A percentile compares a stretch with the other conserved stretches of the same genome.
Conservation (phyloP, 2,329 filamentous ascomycete genomes). For the Blastomyces emzantsi region DNA sequence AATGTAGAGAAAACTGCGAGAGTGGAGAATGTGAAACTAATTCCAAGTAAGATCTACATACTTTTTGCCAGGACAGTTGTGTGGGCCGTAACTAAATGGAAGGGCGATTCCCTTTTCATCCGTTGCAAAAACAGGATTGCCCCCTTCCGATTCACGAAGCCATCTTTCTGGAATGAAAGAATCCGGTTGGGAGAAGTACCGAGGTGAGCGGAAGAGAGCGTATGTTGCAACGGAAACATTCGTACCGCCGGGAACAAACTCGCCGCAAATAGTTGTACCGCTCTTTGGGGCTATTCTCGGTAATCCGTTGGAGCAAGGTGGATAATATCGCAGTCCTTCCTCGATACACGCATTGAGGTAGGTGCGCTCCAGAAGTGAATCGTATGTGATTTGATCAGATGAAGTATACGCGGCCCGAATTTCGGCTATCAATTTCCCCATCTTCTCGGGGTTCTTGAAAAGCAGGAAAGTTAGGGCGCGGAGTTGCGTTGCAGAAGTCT, state of each 20-base stretch:
- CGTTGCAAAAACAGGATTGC: constrained; percentile 23
- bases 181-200: constrained; percentile 22
- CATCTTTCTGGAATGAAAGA: constrained; percentile 32
- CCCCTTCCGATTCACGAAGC: constrained; percentile 20
- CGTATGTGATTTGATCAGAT: constrained; percentile 18
- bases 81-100: constrained; percentile 28
- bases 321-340: constrained; percentile 24
- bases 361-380: constrained; percentile 13
- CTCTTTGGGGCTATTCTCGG: constrained; percentile 24
- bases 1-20: neutral
- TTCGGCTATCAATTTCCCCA: constrained; percentile 20
- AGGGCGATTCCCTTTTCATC: constrained; percentile 23
- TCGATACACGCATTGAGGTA: constrained; percentile 24
- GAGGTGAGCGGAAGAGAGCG: constrained; percentile 24
- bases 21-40: neutral
- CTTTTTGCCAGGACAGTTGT: constrained; percentile 33
- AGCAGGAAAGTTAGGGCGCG: constrained; percentile 21
- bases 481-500: constrained; percentile 21
- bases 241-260: constrained; percentile 21
- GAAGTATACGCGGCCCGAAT: constrained; percentile 21
- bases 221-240: constrained; percentile 23
- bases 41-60: constrained; percentile 16
- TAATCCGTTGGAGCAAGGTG: constrained; percentile 24
- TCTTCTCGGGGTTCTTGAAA: constrained; percentile 17
- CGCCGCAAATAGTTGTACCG: constrained; percentile 22